These are phyloP conservation scores for Conticribra guillardii DNA, from an alignment of 108 stramenopile genomes.

Conservation along the genomic window DNA sequence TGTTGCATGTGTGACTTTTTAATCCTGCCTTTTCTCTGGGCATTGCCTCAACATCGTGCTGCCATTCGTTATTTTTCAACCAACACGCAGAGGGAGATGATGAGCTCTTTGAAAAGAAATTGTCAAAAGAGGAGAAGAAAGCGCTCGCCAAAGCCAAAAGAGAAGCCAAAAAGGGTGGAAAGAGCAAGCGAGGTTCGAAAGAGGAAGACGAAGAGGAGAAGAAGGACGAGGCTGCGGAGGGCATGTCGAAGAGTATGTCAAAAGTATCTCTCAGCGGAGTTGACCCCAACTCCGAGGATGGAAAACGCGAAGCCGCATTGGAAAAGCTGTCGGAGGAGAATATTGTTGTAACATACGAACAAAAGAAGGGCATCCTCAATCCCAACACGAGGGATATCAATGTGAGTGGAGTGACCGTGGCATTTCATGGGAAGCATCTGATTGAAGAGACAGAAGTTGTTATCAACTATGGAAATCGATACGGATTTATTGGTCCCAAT, in stretches of 20 bases:
- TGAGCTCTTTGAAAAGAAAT: constrained; percentile 90
- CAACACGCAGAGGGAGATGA: constrained; percentile 86
- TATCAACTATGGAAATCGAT: constrained; percentile 95
- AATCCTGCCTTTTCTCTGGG: too few species aligned
- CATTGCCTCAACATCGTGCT: too few species aligned
- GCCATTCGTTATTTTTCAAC: too few species aligned
- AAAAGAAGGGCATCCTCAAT: constrained; percentile 70
- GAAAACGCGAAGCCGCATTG: constrained; percentile 67
- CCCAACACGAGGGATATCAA: constrained; percentile 96
- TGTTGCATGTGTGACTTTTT: too few species aligned
- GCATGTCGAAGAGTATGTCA: constrained; percentile 15
- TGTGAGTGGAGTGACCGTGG: constrained; percentile 93
- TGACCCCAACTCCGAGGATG: constrained; percentile 58
- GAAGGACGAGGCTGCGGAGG: constrained; percentile 40
- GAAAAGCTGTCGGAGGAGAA: constrained; percentile 76
- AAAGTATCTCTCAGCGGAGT: constrained; percentile 21
- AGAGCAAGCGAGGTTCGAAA: constrained; percentile 26
- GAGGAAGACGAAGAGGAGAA: constrained; percentile 59
- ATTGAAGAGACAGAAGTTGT: constrained; percentile 89
- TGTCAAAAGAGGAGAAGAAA: constrained; percentile 93
- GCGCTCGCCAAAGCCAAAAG: constrained; percentile 82
- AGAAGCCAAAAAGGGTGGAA: constrained; percentile 62
- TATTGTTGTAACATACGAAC: constrained; percentile 88
- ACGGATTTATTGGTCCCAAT: constrained; percentile 87
- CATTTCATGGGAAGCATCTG: constrained; percentile 89